Base-by-base conservation (phyloP, 2,329 filamentous ascomycete genomes). In the Botrytis byssoidea region DNA sequence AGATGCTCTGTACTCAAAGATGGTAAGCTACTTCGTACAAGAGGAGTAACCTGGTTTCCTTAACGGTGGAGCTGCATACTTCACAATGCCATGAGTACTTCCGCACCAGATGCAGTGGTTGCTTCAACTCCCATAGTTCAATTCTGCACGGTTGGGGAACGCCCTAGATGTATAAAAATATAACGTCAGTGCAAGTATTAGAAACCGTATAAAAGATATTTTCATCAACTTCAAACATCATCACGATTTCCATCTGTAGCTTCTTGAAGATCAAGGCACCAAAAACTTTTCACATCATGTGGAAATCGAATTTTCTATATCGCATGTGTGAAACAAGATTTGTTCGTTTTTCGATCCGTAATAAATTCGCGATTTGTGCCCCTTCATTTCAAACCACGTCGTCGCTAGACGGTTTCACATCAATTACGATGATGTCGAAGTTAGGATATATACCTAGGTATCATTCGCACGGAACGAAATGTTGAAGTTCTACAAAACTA, bases 71-170 rank as follows among this genome's bases (percentile, higher is more conserved):
- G n/a, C n/a, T 57, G 51, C 51, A 57, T 57, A 29, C n/a, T 29
- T 57, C n/a, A 29, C 14, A 29, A 18, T 57, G 51, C 51, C 51
- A 29, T 16, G 12, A n/a, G 18, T 20, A 64, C 16, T 64, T 32
- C 6, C 18, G 12, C 22, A 44, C 42, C 40, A 44, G 40, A 46
- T 32, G n/a, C 61, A 20, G 8, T 32, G 61, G 40, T 46, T 64
- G 61, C 44, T 51, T 51, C 64, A 66, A 66, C 22, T 32, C 22
- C 1, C 16, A 20, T n/a, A 20, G 7, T 67, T 18, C 32, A 35
- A 67, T n/a, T 22, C 46, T 48, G 46, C 65, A 67, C 65, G 44
- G 32, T 67, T 67, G 44, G 32, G 44, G 46, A 51, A 48, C 64
- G 25, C 14, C 14, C 46, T 66, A 22, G 20, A n/a, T 48, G 22